Evolutionary conservation across 2,329 filamentous ascomycete species (phyloP), one percentile per base, ranked within the genome.

Genomic region (Ophiostoma australiae): DNA sequence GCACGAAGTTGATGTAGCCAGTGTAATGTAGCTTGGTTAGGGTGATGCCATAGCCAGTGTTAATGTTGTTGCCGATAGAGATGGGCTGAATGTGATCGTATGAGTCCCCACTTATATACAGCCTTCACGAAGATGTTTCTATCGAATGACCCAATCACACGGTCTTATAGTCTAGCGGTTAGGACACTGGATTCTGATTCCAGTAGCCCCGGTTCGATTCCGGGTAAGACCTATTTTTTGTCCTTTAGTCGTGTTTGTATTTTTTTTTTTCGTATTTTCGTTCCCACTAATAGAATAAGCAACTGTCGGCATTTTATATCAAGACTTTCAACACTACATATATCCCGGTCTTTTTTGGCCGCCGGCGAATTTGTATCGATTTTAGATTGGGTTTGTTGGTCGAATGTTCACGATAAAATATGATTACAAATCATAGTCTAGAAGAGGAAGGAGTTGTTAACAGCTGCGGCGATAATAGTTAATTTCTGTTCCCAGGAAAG

Each of bases 181-280:
- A 66, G 63, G 63, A 66, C 63, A 66, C 63, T 66, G 63, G 63
- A 66, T 66, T 66, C 63, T 66, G 63, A 66, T 65, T 71, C 70
- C 66, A 71, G 52, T 61, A 20, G 41, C 35, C 65, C 10, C 61
- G 27, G 41, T 52, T 70, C 66, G 31, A 39, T 67, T 66, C 69
- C 61, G 31, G 69, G 63, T 66, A 66, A 66, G 63, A 66, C 63
- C 63, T 66, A 39, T 23, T 66, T 23, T 39, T 39, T 66, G 63
- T 13, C 23, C 13, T 58, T 27, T 58, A 65, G n/a, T 66, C 2
- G 39, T 17, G 27, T 23, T 31, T 17, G 11, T 35, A 15, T 55
- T 61, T 61, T 63, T 63, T 35, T 33, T 33, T 20, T 31, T 31
- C 27, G 3, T n/a, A n/a, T n/a, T 31, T 31, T 31, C 27, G 27